These are phyloP conservation scores for Stentor coeruleus DNA, from an alignment of 73 alveolate species.

Conservation along the genomic window DNA sequence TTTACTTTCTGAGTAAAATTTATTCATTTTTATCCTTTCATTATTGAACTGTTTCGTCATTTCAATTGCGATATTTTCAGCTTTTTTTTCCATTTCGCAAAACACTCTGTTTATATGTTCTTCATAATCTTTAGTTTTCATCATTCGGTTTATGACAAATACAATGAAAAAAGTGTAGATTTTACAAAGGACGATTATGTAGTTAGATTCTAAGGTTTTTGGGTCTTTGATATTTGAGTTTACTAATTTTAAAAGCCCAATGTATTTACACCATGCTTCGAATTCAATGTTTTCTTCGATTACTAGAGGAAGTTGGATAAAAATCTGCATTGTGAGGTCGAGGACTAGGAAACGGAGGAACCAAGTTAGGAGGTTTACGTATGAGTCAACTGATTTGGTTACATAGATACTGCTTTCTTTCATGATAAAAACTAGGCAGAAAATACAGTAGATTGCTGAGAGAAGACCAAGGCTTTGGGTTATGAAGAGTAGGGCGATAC, in stretches of 20 bases:
- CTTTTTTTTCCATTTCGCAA: not conserved
- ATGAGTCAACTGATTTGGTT: not conserved
- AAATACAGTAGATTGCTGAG: not conserved
- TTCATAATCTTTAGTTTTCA: conserved; percentile 19
- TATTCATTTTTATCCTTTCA: conserved; percentile 8
- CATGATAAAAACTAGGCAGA: not conserved
- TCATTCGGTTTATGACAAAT: not conserved
- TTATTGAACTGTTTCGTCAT: conserved; percentile 17
- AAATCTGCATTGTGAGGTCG: not conserved
- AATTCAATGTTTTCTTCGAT: not conserved
- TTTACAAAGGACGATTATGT: not conserved
- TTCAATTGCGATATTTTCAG: not conserved
- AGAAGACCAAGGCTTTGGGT: conserved; percentile 6
- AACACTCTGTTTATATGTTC: not conserved
- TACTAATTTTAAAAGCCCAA: not conserved
- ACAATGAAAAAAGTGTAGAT: not conserved
- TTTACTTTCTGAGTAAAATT: not conserved
- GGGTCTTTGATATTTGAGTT: not conserved
- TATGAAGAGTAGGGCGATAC: not conserved
- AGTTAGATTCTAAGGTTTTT: too few species aligned
- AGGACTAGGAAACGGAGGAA: not conserved
- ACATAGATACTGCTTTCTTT: not conserved
- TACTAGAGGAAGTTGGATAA: not conserved
- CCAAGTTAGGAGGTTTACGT: not conserved
- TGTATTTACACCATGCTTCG: not conserved